phyloP scores from a whole-genome alignment of 2,329 filamentous ascomycete genomes.

The Grosmannia penicillata region DNA sequence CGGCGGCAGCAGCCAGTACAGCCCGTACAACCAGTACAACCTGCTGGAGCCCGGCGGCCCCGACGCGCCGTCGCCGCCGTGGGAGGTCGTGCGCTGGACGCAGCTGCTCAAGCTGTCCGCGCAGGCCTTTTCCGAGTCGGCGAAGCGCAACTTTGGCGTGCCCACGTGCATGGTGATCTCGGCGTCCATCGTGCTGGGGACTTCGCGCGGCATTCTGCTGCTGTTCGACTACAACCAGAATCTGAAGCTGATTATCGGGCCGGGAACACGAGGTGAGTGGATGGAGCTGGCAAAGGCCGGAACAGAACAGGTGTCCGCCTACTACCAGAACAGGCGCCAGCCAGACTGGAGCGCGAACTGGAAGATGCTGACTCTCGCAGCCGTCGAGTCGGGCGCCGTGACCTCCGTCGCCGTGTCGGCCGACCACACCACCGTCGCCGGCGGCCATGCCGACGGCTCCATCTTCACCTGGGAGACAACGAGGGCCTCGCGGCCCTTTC shows the following conservation, averaged over 20 bases:
- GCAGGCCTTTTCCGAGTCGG: constrained; percentile 83
- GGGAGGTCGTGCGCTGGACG: constrained; percentile 96
- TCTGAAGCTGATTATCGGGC: constrained; percentile 83
- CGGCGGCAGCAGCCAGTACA: constrained; percentile 52
- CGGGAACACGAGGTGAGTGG: constrained; percentile 67
- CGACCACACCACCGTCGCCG: constrained; percentile 83
- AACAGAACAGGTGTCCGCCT: no score
- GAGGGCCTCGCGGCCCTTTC: constrained; percentile 69
- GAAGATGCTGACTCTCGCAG: constrained; percentile 25
- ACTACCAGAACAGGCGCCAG: no score
- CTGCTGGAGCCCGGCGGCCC: constrained; percentile 31
- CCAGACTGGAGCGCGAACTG: no score
- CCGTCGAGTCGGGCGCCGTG: constrained; percentile 77
- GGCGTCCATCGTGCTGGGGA: constrained; percentile 78
- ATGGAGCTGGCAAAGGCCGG: no score
- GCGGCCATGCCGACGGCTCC: constrained; percentile 74
- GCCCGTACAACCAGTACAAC: constrained; percentile 41
- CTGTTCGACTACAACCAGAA: constrained; percentile 97
- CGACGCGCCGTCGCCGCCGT: constrained; percentile 54
- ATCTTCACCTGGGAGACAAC: constrained; percentile 96
- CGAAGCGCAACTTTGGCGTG: constrained; percentile 80
- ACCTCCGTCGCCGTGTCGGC: constrained; percentile 83
- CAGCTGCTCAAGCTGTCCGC: constrained; percentile 78
- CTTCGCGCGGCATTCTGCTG: constrained; percentile 84
- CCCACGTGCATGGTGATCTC: constrained; percentile 84